Evolutionary conservation across 768 basidiomycete genomes (phyloP).

Genomic region (Panaeolus papilionaceus): DNA sequence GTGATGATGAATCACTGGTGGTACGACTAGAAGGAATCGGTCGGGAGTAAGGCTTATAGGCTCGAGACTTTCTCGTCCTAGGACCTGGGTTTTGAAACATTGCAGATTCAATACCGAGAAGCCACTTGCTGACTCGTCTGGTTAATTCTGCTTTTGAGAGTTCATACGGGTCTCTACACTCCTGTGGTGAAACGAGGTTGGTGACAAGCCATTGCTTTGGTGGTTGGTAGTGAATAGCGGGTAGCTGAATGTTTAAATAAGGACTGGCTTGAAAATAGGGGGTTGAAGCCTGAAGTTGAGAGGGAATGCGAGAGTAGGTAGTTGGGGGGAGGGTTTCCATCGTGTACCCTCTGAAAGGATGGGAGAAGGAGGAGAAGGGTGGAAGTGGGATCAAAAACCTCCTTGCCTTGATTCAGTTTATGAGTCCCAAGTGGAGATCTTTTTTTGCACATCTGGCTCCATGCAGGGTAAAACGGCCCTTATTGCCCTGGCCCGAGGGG

Average conservation of each 20-base stretch:
- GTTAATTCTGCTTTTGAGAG: conserved; percentile 3
- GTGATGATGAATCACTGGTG: conserved; percentile 7
- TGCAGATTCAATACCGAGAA: neutral
- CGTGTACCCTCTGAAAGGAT: neutral
- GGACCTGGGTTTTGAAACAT: conserved; percentile 8
- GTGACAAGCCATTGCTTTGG: conserved; percentile 9
- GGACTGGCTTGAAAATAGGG: conserved; percentile 9
- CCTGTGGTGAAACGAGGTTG: conserved; percentile 2
- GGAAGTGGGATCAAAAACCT: conserved; percentile 5
- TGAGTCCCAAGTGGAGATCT: conserved; percentile 14
- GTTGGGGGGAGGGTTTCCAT: conserved; percentile 1
- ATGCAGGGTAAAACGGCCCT: conserved; percentile 13
- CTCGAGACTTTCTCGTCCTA: conserved; percentile 5
- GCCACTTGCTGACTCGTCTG: conserved; percentile 4
- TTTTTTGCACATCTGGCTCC: conserved; percentile 13
- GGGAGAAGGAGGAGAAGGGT: conserved; percentile 1
- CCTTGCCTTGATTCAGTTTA: conserved; percentile 6
- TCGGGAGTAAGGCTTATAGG: neutral
- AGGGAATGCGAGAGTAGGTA: neutral
- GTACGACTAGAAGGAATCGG: neutral
- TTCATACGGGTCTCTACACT: conserved; percentile 1
- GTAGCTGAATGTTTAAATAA: neutral
- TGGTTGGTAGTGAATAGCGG: neutral
- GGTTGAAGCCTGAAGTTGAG: neutral
- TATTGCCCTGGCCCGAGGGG: conserved; percentile 11